A percentile compares a stretch with the other conserved stretches of the same genome.
These are phyloP conservation scores for Acrocalymma vagum DNA, from an alignment of 2,329 filamentous ascomycete genomes.

Conservation along the genomic window DNA sequence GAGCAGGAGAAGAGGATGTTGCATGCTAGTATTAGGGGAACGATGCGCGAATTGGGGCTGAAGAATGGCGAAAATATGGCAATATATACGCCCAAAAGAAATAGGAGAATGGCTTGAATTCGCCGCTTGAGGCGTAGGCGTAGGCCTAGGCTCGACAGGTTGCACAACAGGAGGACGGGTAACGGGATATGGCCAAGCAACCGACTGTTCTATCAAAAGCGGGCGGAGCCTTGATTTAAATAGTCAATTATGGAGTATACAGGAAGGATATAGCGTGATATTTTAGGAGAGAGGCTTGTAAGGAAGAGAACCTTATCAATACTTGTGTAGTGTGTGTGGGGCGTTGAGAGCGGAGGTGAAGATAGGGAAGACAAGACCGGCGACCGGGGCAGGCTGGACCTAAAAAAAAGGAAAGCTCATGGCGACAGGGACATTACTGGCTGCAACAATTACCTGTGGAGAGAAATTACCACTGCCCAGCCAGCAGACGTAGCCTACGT, in stretches of 20 bases:
- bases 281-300: constrained; percentile 4
- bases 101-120: too few relatives aligned
- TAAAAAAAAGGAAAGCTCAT: too few relatives aligned
- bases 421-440: constrained; percentile 10
- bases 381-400: too few relatives aligned
- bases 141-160: constrained; percentile 22
- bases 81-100: too few relatives aligned
- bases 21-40: too few relatives aligned
- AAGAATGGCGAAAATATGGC: constrained; percentile 1
- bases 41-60: not conserved
- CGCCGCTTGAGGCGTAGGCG: too few relatives aligned
- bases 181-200: constrained; percentile 17
- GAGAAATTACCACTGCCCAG: constrained; percentile 14
- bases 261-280: not conserved
- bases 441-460: constrained; percentile 10
- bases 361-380: too few relatives aligned
- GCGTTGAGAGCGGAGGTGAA: too few relatives aligned
- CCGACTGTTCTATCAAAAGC: constrained; percentile 16
- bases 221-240: constrained; percentile 9
- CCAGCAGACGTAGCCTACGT: constrained; percentile 13
- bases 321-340: too few relatives aligned
- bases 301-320: too few relatives aligned
- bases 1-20: constrained; percentile 31
- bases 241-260: not conserved
- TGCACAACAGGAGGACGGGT: constrained; percentile 24